Base-by-base conservation (phyloP, 2,329 filamentous ascomycete species). In the Calcarisporium arbuscula region DNA sequence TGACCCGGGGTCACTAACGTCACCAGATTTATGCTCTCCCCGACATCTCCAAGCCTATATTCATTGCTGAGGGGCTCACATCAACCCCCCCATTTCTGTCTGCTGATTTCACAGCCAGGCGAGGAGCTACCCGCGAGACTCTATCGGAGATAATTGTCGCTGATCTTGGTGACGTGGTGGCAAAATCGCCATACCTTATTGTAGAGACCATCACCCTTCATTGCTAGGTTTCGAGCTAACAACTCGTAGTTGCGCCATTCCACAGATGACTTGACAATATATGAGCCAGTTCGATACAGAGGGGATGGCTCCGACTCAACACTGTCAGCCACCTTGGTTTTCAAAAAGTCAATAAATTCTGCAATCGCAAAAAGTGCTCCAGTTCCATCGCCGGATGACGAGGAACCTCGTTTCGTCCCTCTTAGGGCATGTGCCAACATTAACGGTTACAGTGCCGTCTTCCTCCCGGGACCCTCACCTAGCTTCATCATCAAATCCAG, bases 401-500 rank as follows among this genome's bases (percentile, higher is more conserved):
- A 65, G 28, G 62, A 64, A 26, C 58, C 58, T 4, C 63, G 67
- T 3, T 66, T 64, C 36, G 62, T 73, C 14, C 69, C 79, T 0
- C 62, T 88, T 25, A 66, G 74, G 3, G 61, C 67, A 2, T 71
- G 82, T 28, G 51, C 65, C 36, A 80, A 85, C 37, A 54, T 95
- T n/a, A 77, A 73, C 19, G 86, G 87, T 4, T 88, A 89, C 55
- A 82, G 77, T 51, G 75, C 84, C 2, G 80, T 96, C 2, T 92
- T 95, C 52, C 70, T 95, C 32, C 80, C 87, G 1, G 89, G 90
- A 0, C 60, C 72, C 5, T 86, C 86, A 1, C 84, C 90, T 1
- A 81, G 79, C 38, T 89, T 96, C 54, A 64, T 98, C 28, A 56
- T 95, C 28, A 94, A 85, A 50, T 86, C 86, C 30, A 75, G 86